phyloP scores from a whole-genome alignment of 345 rosid genomes.

The Mallotus nudiflorus region DNA sequence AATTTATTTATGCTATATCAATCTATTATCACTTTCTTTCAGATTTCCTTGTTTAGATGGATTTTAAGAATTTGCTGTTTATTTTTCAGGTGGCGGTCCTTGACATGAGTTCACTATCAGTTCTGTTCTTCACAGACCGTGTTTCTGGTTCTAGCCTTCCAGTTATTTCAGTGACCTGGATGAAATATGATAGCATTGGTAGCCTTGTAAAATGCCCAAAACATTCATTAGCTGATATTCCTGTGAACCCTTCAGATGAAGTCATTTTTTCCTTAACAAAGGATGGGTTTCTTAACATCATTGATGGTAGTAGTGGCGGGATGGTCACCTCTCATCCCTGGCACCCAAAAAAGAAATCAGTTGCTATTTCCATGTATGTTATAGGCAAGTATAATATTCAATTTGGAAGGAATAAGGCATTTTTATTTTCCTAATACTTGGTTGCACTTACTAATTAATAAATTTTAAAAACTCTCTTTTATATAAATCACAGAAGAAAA shows the following conservation, averaged over 20 bases:
- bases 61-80: slow-evolving; percentile 4
- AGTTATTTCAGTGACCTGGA: slow-evolving; percentile 19
- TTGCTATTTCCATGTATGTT: slow-evolving; percentile 30
- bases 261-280: slow-evolving; percentile 24
- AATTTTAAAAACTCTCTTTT: not conserved
- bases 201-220: slow-evolving; percentile 16
- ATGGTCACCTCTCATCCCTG: slow-evolving; percentile 19
- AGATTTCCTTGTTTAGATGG: slow-evolving; percentile 7
- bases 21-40: not conserved
- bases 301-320: slow-evolving; percentile 23
- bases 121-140: slow-evolving; percentile 24
- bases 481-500: slow-evolving; percentile 9
- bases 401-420: not conserved
- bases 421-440: not conserved
- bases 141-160: slow-evolving; percentile 22
- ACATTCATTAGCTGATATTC: slow-evolving; percentile 14
- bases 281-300: slow-evolving; percentile 21
- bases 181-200: slow-evolving; percentile 8
- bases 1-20: not conserved
- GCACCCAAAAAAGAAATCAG: slow-evolving; percentile 24
- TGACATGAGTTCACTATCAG: slow-evolving; percentile 25
- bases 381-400: slow-evolving; percentile 31
- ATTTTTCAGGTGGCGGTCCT: slow-evolving; percentile 27
- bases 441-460: not conserved
- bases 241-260: slow-evolving; percentile 15